phyloP scores from a whole-genome alignment of 345 rosid species.

The Abelmoschus esculentus region DNA sequence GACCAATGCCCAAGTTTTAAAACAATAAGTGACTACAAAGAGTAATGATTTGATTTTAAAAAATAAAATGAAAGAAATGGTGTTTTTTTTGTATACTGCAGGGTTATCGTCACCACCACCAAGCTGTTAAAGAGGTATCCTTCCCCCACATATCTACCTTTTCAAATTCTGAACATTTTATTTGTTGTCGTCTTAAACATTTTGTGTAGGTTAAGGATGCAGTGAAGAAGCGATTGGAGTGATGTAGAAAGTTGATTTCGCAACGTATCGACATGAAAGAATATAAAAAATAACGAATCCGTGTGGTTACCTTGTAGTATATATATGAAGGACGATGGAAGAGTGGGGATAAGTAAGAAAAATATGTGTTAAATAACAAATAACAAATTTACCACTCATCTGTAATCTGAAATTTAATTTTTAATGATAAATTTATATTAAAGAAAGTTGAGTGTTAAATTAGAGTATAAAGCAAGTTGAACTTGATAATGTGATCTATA shows the following conservation, averaged over 20 bases:
- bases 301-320: not conserved
- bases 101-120: not conserved
- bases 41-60: not conserved
- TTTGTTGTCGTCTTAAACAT: not conserved
- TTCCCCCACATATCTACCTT: not conserved
- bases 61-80: too few species aligned
- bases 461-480: too few species aligned
- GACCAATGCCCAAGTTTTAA: too few species aligned
- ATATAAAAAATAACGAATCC: not conserved
- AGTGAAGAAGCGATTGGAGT: not conserved
- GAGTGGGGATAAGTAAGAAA: not conserved
- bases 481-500: too few species aligned
- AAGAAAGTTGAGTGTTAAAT: too few species aligned
- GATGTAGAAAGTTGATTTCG: not conserved
- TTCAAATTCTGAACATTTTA: not conserved
- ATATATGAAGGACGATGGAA: not conserved
- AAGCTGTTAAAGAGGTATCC: not conserved
- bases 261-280: not conserved
- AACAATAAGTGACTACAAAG: too few species aligned
- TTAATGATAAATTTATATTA: too few species aligned
- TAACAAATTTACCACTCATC: too few species aligned
- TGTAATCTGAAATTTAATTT: too few species aligned
- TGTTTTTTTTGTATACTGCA: not conserved
- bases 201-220: not conserved
- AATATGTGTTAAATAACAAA: not conserved